phyloP scores from a whole-genome alignment of 2,329 filamentous ascomycete genomes.

The Colletotrichum tanaceti region DNA sequence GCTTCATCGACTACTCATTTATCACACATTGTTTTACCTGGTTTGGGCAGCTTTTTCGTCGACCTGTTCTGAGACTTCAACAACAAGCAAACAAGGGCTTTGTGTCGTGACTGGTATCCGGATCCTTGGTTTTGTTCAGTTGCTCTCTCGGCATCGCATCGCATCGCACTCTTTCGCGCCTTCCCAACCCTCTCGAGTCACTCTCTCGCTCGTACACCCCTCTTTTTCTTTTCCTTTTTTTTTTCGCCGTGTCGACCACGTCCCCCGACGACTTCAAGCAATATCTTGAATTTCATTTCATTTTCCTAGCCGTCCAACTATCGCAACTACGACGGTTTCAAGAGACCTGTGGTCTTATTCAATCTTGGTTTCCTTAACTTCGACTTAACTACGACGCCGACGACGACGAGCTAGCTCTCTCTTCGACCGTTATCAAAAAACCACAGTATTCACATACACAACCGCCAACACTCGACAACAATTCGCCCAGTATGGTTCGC shows the following conservation, averaged over 20 bases:
- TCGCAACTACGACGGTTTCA: conserved; percentile 1
- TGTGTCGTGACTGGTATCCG: conserved; percentile 39
- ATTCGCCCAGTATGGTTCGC: conserved; percentile 44
- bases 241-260: conserved; percentile 14
- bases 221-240: too few relatives aligned
- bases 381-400: conserved; percentile 20
- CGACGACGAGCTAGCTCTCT: conserved; percentile 40
- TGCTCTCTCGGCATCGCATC: conserved; percentile 27
- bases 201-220: conserved; percentile 29
- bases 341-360: conserved; percentile 38
- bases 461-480: not conserved
- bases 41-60: conserved; percentile 28
- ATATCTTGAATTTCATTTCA: too few relatives aligned
- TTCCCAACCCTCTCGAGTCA: conserved; percentile 21
- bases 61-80: conserved; percentile 8
- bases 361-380: conserved; percentile 35
- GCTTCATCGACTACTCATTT: conserved; percentile 37
- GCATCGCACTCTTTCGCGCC: conserved; percentile 25
- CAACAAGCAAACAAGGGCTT: conserved; percentile 25
- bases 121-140: conserved; percentile 27
- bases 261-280: conserved; percentile 27
- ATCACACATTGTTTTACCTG: conserved; percentile 33
- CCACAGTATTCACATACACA: conserved; percentile 21
- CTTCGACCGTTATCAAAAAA: conserved; percentile 26
- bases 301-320: conserved; percentile 19